Conservation (phyloP, 371 early-diverging fungal species). For the Dinochytrium kinnereticum region DNA sequence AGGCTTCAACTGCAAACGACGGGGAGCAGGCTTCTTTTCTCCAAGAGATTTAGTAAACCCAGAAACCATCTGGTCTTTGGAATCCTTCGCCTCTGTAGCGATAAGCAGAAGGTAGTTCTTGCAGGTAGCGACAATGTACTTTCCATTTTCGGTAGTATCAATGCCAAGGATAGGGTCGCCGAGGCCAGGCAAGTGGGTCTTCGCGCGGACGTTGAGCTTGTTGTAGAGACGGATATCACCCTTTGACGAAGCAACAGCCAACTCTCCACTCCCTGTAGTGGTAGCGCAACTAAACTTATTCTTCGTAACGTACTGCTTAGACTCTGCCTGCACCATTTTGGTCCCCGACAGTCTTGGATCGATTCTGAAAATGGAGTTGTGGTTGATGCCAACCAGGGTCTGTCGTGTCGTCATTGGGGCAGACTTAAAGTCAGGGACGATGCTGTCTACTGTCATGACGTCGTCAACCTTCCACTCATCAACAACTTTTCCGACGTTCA, state of each 20-base stretch:
- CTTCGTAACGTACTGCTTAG: conserved; percentile 71
- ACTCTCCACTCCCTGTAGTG: conserved; percentile 79
- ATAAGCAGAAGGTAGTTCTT: conserved; percentile 84
- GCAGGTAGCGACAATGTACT: conserved; percentile 89
- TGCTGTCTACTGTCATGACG: conserved; percentile 61
- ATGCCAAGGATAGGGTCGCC: conserved; percentile 89
- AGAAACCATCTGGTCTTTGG: conserved; percentile 49
- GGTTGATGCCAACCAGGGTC: conserved; percentile 82
- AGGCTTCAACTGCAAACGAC: conserved; percentile 83
- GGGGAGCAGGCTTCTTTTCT: conserved; percentile 73
- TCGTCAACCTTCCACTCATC: conserved; percentile 87
- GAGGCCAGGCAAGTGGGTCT: conserved; percentile 85
- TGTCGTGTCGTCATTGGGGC: conserved; percentile 71
- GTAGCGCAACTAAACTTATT: conserved; percentile 74
- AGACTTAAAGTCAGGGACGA: conserved; percentile 78
- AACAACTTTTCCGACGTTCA: conserved; percentile 89
- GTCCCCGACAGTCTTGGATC: conserved; percentile 83
- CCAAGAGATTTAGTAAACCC: conserved; percentile 74
- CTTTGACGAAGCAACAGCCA: conserved; percentile 85
- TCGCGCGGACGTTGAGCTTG: conserved; percentile 81
- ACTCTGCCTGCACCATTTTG: conserved; percentile 68
- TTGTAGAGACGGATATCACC: conserved; percentile 92
- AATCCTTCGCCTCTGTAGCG: conserved; percentile 55
- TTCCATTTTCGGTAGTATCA: conserved; percentile 89
- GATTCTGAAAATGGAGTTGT: conserved; percentile 83